Evolutionary conservation across 257 asterid genomes (phyloP), one percentile per base, ranked within the genome.

Genomic region (Salvia miltiorrhiza): DNA sequence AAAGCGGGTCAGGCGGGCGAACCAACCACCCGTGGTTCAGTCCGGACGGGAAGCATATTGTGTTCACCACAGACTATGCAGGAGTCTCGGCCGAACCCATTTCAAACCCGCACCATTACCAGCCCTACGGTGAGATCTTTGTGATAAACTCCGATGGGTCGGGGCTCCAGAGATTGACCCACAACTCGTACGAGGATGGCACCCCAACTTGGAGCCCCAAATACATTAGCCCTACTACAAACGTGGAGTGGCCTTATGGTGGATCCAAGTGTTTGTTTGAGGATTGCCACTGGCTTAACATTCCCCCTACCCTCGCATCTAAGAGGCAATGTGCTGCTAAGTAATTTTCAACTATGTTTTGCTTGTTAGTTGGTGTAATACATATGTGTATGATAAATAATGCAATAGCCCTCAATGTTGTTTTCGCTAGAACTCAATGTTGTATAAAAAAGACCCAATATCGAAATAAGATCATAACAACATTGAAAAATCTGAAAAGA

Each of bases 51-150:
- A 76, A 85, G 58, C 66, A 88, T 71, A 73, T 93, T 1, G 97
- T 85, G 66, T 69, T 93, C 35, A 88, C 98, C 4, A 75, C 96
- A 0, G 98, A 93, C 60, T 88, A 93, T 9, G 98, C 95, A 0
- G 96, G 84, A 0, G 97, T 93, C 7, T 93, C 98, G 0, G 96
- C 98, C 11, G 98, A 90, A 57, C 97, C 98, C 3, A 79, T 93
- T 69, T 82, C 98, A 0, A 86, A 85, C 77, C 92, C 95, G 23
- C 93, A 90, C 79, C 95, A 86, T 54, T 92, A 77, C 54, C 98
- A 92, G 50, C 98, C 98, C 1, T 92, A 92, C 14, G 97, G 98
- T 19, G 98, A 92, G 1, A 86, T 90, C 1, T 90, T 85, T 32
- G 87, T 88, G 76, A 75, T 92, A 40, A 85, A 63, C 58, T 65